Evolutionary conservation across 1,284 basidiomycete genomes (phyloP).

Genomic region (Trametes hirsuta): DNA sequence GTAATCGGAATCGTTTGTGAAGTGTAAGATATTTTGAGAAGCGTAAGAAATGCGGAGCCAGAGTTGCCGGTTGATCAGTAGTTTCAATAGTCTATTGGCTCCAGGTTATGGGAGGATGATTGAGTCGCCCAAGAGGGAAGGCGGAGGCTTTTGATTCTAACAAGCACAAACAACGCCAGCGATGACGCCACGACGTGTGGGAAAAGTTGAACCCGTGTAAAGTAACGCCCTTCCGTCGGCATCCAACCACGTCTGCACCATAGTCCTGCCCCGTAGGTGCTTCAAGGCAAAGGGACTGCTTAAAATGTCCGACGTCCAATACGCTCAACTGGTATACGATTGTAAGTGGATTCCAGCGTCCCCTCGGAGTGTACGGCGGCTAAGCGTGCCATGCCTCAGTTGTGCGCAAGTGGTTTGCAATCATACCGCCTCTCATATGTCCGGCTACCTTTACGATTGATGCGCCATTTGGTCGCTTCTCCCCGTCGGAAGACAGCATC

Average conservation of each 20-base stretch:
- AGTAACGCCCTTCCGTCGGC: not conserved
- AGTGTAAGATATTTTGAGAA: no score
- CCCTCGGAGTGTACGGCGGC: not conserved
- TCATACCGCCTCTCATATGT: conserved; percentile 31
- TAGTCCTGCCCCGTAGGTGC: not conserved
- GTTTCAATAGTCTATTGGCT: not conserved
- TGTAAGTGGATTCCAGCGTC: not conserved
- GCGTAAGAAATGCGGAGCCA: no score
- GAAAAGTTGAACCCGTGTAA: not conserved
- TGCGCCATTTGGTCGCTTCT: conserved; percentile 82
- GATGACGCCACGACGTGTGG: not conserved
- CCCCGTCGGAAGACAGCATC: conserved; percentile 47
- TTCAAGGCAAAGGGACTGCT: not conserved
- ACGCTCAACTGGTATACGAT: conserved; percentile 12
- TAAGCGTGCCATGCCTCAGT: conserved; percentile 21
- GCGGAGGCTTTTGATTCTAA: conserved; percentile 11
- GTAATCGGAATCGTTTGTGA: no score
- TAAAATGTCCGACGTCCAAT: conserved; percentile 1
- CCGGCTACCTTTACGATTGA: conserved; percentile 49
- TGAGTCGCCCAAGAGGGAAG: not conserved
- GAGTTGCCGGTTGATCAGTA: no score
- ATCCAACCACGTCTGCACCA: not conserved
- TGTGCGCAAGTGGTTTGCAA: conserved; percentile 38
- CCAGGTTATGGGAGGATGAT: not conserved
- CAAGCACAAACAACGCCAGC: not conserved